Evolutionary conservation across 2,329 filamentous ascomycete genomes (phyloP), one percentile per base, ranked within the genome.

Genomic region (Sporothrix globosa): DNA sequence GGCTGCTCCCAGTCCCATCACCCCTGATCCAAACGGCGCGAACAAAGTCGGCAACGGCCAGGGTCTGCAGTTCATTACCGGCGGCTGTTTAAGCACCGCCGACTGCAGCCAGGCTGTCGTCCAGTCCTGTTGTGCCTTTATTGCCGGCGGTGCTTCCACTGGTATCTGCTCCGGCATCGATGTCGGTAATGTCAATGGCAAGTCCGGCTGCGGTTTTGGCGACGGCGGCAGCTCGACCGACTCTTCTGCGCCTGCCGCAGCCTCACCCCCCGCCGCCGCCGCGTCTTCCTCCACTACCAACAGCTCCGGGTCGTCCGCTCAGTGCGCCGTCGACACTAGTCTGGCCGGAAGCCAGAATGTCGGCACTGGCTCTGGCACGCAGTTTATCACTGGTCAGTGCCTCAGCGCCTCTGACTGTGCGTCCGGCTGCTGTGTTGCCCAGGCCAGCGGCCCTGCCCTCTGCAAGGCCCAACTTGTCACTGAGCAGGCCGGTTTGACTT

Each of bases 311-410:
- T 30, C 69, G 4, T 30, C 69, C 2, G 70, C 41, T 34, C 53
- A 67, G 58, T 74, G 73, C 69, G 30, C 66, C 11, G 69, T 80
- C 24, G 77, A 80, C 70, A 72, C 74, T 19, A 76, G 77, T 30
- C 75, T 81, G 7, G 73, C 80, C 39, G 80, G 81, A 34, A 77
- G 77, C 6, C 70, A 67, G 67, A 77, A 75, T 68, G 76, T 77
- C 21, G 77, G 77, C 69, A 76, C 74, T 53, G 74, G 74, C 30
- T 46, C 73, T 10, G 76, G 72, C 39, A n/a, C 21, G 13, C 77
- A 78, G 71, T 78, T 78, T 70, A 77, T 78, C 71, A 76, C 74
- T 1, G 77, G 77, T 60, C 76, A 74, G 67, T 78, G 77, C 74
- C 70, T 73, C 24, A 72, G 69, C 68, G 69, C 74, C 44, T 75